Base-by-base conservation (phyloP, 1,284 basidiomycete genomes). In the Xanthoconium separans region DNA sequence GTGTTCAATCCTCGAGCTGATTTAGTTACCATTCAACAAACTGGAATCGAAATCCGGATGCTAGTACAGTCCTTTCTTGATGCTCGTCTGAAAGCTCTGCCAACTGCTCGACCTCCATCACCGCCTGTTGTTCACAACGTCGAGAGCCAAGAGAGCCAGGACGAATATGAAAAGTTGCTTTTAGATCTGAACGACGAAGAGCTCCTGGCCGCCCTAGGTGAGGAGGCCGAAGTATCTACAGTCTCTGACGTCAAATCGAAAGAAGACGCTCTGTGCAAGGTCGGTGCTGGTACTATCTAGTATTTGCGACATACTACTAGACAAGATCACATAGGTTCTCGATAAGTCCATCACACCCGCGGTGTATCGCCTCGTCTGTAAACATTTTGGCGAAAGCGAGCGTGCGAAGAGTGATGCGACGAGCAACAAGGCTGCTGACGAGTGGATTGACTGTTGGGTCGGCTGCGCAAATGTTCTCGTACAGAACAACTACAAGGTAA, bases 401-500 rank as follows among this genome's bases (percentile, higher is more conserved):
- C 56, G 61, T 16, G 62, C 64, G 15, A 66, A 62, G 43, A 55
- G 64, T 39, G 60, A 67, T 4, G 73, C 75, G 18, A 62, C 62
- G 16, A 66, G 61, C 16, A 59, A 64, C 50, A 60, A 55, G 43
- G 70, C 68, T 53, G 70, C 72, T 59, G 80, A 84, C 58, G 66
- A 74, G 37, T 83, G 91, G 72, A 79, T 93, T 20, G 82, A 86
- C 57, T 88, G 85, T 62, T 95, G 91, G 91, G 78, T 89, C 4
- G 83, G 85, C 9, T 93, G 89, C 62, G 84, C 82, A 0, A 77
- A 79, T 36, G 80, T 91, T 22, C 65, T 89, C 12, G 82, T 91
- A 10, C 80, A 83, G 51, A 84, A 86, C 56, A 75, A 76, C 12
- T 69, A 76, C 54, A 72, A 75, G 62, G 85, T 84, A 54, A 18